phyloP scores from a whole-genome alignment of 257 asterid species.

The Solanum piurae region DNA sequence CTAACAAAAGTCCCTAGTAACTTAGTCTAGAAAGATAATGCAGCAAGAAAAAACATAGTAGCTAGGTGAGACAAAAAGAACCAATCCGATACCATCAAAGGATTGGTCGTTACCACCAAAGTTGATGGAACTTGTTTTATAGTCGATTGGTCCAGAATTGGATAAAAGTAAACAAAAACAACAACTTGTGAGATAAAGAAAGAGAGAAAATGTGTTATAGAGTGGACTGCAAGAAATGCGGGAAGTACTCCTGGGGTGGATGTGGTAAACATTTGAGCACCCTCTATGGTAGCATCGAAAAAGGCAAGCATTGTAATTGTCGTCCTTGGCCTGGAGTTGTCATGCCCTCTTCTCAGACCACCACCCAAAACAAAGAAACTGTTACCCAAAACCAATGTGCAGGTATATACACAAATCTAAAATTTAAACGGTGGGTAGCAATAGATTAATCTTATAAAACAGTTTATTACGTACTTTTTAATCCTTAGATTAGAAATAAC shows the following conservation, averaged over 20 bases:
- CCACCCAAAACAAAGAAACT: conserved; percentile 1
- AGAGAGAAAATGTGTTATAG: conserved; percentile 32
- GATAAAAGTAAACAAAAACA: not conserved
- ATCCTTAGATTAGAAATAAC: not conserved
- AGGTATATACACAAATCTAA: not conserved
- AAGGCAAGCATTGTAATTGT: conserved; percentile 66
- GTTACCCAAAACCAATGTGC: conserved; percentile 6
- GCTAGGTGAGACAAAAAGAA: conserved; percentile 1
- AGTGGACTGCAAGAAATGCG: conserved; percentile 58
- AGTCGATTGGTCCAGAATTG: not conserved
- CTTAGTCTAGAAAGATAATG: not conserved
- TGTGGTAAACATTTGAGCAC: conserved; percentile 53
- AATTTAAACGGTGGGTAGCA: not conserved
- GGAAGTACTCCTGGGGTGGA: conserved; percentile 57
- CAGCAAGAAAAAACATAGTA: not conserved
- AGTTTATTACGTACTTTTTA: not conserved
- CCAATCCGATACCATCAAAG: not conserved
- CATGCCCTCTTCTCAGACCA: conserved; percentile 16
- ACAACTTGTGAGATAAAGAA: not conserved
- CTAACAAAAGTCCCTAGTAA: not conserved
- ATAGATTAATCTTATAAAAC: not conserved
- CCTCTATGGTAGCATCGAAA: conserved; percentile 32
- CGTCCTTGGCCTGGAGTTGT: conserved; percentile 72
- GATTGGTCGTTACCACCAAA: not conserved
- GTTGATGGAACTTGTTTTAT: not conserved